Evolutionary conservation across 352 stramenopile genomes (phyloP).

Genomic region (Thraustochytrium striatum): DNA sequence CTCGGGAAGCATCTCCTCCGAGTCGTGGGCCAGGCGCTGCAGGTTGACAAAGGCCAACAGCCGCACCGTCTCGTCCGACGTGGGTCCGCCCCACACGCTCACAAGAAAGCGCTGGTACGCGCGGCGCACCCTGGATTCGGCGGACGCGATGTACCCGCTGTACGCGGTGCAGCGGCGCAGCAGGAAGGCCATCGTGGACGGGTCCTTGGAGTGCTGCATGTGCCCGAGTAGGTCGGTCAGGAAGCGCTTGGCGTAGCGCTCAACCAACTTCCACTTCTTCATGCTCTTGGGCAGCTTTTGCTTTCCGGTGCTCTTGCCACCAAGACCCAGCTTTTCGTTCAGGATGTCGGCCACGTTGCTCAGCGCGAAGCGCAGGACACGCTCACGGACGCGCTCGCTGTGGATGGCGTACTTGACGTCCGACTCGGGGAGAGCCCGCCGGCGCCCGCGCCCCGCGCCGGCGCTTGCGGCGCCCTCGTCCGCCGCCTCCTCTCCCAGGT

Average conservation of each 20-base stretch:
- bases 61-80: neutral
- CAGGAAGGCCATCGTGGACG: neutral
- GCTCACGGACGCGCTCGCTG: slow-evolving; percentile 25
- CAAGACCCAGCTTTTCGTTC: neutral
- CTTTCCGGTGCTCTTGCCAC: neutral
- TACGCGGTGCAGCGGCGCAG: neutral
- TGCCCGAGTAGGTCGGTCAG: neutral
- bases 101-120: neutral
- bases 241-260: neutral
- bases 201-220: slow-evolving; percentile 8
- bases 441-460: neutral
- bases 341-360: neutral
- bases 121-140: neutral
- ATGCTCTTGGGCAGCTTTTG: slow-evolving; percentile 15
- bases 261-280: neutral
- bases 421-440: too few relatives aligned
- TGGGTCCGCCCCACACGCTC: neutral
- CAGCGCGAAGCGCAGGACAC: slow-evolving; percentile 3
- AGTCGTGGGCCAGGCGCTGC: neutral
- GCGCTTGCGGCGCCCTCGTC: neutral
- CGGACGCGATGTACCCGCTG: neutral
- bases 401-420: neutral
- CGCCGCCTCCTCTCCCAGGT: neutral
- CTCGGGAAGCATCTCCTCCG: neutral
- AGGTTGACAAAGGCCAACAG: neutral